These are phyloP conservation scores for Pinus tabuliformis DNA, from an alignment of 75 land plant genomes.

Conservation along the genomic window DNA sequence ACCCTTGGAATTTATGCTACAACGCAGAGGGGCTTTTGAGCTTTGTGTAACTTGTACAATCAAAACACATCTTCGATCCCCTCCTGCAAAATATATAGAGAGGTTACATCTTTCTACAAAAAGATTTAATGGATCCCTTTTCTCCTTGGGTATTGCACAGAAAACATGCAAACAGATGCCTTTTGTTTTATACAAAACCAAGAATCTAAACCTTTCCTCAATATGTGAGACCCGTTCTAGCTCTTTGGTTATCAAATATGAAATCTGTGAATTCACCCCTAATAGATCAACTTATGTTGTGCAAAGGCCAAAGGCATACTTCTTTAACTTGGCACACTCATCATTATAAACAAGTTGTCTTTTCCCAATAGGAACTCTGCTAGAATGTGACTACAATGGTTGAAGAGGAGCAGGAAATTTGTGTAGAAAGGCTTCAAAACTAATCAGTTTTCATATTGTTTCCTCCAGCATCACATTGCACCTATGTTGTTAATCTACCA, in stretches of 20 bases:
- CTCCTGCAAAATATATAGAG: conserved; percentile 59
- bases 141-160: conserved; percentile 64
- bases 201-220: no score
- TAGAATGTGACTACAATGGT: conserved; percentile 58
- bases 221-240: conserved; percentile 34
- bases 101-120: conserved; percentile 94
- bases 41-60: no score
- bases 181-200: conserved; percentile 17
- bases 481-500: no score
- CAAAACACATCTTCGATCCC: no score
- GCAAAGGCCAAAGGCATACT: no score
- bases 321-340: no score
- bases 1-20: no score
- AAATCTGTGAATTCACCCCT: no score
- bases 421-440: conserved; percentile 1
- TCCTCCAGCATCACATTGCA: no score
- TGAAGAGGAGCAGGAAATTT: conserved; percentile 76
- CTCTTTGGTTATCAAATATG: no score
- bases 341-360: conserved; percentile 88
- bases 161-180: conserved; percentile 76
- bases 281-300: no score
- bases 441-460: no score
- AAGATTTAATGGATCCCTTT: conserved; percentile 73
- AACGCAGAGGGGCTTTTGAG: not conserved
- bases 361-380: conserved; percentile 71